Evolutionary conservation across 345 rosid species (phyloP), one percentile per base, ranked within the genome.

Genomic region (Acer saccharum): DNA sequence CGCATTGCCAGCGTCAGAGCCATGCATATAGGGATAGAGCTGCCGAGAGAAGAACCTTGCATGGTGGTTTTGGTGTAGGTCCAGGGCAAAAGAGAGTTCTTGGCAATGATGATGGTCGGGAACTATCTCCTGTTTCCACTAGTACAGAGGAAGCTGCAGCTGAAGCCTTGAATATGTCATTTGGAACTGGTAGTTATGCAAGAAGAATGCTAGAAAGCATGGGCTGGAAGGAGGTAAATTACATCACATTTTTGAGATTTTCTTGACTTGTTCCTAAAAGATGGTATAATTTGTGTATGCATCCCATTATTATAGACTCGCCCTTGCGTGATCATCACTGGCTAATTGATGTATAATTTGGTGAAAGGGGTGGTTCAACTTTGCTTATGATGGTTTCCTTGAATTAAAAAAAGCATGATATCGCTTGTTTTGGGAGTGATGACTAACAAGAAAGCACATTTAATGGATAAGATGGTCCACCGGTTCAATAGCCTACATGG

Each of bases 151-250:
- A 88, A 67, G 91, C 90, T 35, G 86, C 90, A 75, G 86, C 90
- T 72, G 93, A 92, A 78, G 94, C 95, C 78, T 82, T 88, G 81
- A 86, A 86, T 84, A 76, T 86, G 79, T 81, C 95, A 72, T 90
- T 93, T 81, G 98, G 97, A 73, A 78, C 87, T 60, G 92, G 93
- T 79, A 94, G 97, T 72, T 93, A 89, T 83, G 97, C 92, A 74
- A 87, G 95, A 83, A 93, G 78, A 75, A 88, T 94, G 54, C 90
- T 94, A 52, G 86, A 91, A 86, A 86, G 84, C 85, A 93, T 93
- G 97, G 97, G 98, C 57, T 94, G 97, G 97, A 93, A 87, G 77
- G 94, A 94, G 94, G 97, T 88, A 86, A 23, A 39, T 62, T 71
- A 52, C 1, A 20, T 64, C 7, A 74, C 11, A 57, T 73, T 67